Evolutionary conservation across 2,329 filamentous ascomycete genomes (phyloP).

Genomic region (Aspergillus thermomutatus): DNA sequence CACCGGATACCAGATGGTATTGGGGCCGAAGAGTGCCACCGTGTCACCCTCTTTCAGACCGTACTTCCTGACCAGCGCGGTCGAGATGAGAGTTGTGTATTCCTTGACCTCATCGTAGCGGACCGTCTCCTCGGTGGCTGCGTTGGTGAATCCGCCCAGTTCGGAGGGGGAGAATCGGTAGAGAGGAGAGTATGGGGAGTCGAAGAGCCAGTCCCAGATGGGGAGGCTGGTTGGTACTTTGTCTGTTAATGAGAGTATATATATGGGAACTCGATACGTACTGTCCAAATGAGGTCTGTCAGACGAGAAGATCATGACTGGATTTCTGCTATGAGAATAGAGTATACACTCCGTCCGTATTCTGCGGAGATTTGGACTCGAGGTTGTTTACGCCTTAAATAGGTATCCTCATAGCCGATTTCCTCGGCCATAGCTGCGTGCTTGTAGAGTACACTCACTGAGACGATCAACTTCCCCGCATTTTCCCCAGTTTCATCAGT

Average conservation of each 20-base stretch:
- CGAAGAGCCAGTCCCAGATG: conserved; percentile 62
- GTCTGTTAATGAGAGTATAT: neutral
- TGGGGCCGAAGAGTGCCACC: conserved; percentile 60
- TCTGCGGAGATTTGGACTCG: too few species aligned
- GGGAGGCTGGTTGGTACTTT: conserved; percentile 24
- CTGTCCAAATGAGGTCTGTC: neutral
- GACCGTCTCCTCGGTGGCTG: conserved; percentile 56
- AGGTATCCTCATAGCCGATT: too few species aligned
- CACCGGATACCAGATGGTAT: conserved; percentile 66
- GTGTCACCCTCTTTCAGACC: conserved; percentile 54
- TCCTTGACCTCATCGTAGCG: conserved; percentile 57
- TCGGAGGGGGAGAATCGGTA: conserved; percentile 35
- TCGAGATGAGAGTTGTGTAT: conserved; percentile 58
- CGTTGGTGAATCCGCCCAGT: conserved; percentile 51
- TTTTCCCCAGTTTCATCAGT: too few species aligned
- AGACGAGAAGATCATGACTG: conserved; percentile 3
- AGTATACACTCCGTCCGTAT: too few species aligned
- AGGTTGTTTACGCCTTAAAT: too few species aligned
- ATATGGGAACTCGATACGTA: neutral
- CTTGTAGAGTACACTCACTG: too few species aligned
- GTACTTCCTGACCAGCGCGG: conserved; percentile 55
- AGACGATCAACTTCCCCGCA: too few species aligned
- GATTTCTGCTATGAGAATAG: too few species aligned
- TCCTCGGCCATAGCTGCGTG: too few species aligned
- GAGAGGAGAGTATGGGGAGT: conserved; percentile 50